Conservation (phyloP, 164 flowering plant species). For the Vitis rotundifolia region DNA sequence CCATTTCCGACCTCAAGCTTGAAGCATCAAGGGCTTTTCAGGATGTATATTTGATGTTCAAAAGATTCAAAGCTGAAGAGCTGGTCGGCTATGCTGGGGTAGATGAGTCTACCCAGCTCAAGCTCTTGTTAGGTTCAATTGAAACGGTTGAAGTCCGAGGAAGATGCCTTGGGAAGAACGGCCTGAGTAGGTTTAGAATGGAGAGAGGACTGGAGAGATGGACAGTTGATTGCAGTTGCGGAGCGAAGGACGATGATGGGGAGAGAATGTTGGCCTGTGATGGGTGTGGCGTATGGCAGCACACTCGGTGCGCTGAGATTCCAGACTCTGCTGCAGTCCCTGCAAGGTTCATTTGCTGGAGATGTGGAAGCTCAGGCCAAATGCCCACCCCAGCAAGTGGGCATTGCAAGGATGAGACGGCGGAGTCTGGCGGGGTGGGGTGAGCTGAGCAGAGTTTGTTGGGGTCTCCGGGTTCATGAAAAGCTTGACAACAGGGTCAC, state of each 20-base stretch:
- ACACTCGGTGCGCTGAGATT: constrained; percentile 79
- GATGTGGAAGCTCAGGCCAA: constrained; percentile 33
- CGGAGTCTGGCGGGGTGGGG: neutral
- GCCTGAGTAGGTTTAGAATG: constrained; percentile 49
- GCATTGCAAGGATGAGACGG: constrained; percentile 16
- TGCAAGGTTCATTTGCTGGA: constrained; percentile 48
- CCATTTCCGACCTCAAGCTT: constrained; percentile 57
- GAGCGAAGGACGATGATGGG: constrained; percentile 88
- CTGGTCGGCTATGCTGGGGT: constrained; percentile 43
- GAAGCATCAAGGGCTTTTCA: constrained; percentile 62
- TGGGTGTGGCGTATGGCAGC: constrained; percentile 78
- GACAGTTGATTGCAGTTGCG: constrained; percentile 78
- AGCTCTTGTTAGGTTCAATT: constrained; percentile 36
- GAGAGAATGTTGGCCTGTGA: constrained; percentile 92
- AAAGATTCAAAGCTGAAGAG: constrained; percentile 59
- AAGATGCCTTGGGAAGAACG: constrained; percentile 36
- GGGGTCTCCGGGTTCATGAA: neutral
- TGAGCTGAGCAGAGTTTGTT: neutral
- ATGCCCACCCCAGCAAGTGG: neutral
- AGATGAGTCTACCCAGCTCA: constrained; percentile 46
- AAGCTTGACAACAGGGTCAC: too few relatives aligned
- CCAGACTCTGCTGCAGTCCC: constrained; percentile 47
- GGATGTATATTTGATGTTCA: constrained; percentile 60
- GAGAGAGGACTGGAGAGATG: constrained; percentile 79
- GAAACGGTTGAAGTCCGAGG: constrained; percentile 44